These are phyloP conservation scores for Cinnamomum chago DNA, from an alignment of 164 flowering plant species.

Conservation along the genomic window DNA sequence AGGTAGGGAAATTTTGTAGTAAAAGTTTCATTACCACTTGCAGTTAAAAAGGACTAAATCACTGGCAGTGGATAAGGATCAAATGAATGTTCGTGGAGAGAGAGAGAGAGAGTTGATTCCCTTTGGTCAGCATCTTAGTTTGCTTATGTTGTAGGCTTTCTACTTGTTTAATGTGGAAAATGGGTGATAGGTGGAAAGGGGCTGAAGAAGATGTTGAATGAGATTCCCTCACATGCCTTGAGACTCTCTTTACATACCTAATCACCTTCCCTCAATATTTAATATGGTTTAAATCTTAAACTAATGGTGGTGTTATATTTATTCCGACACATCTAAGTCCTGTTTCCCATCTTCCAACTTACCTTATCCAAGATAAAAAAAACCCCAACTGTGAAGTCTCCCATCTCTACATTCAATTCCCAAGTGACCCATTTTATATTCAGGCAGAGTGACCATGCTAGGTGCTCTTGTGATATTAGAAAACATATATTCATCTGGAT, in stretches of 20 bases:
- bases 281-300: not conserved
- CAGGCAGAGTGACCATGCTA: too few relatives aligned
- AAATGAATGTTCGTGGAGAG: not conserved
- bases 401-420: not conserved
- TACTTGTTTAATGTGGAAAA: not conserved
- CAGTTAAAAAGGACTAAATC: not conserved
- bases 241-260: not conserved
- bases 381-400: too few relatives aligned
- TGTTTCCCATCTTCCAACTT: slow-evolving; percentile 1
- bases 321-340: not conserved
- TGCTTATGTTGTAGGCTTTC: too few relatives aligned
- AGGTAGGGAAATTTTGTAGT: not conserved
- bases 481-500: too few relatives aligned
- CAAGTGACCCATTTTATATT: not conserved
- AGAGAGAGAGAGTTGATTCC: not conserved
- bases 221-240: not conserved
- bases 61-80: too few relatives aligned
- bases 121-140: not conserved
- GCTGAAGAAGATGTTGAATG: not conserved
- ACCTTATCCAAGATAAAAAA: not conserved
- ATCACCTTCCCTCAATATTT: not conserved
- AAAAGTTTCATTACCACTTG: not conserved
- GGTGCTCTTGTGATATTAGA: too few relatives aligned
- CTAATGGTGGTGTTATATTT: not conserved
- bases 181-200: not conserved